These are phyloP conservation scores for Cylindrotheca fusiformis DNA, from an alignment of 108 stramenopile genomes.

Conservation along the genomic window DNA sequence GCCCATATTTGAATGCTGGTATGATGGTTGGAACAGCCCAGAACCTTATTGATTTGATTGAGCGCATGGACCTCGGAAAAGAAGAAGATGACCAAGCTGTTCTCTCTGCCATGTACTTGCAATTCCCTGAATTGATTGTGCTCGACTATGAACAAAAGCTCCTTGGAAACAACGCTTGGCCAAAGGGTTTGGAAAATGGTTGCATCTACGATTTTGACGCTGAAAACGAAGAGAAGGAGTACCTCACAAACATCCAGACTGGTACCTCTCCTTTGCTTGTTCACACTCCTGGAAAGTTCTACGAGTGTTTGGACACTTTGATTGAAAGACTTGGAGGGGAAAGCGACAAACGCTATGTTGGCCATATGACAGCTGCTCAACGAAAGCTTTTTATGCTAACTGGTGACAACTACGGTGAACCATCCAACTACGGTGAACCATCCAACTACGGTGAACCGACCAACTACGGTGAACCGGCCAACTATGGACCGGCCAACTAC, in stretches of 20 bases:
- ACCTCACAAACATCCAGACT: neutral
- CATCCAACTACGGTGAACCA: neutral
- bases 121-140: constrained; percentile 13
- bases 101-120: constrained; percentile 13
- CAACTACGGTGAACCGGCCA: neutral
- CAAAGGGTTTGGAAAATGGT: constrained; percentile 18
- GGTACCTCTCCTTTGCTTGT: constrained; percentile 17
- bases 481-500: neutral
- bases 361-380: neutral
- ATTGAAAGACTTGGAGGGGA: constrained; percentile 19
- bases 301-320: constrained; percentile 19
- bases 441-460: neutral
- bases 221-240: neutral
- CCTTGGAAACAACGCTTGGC: constrained; percentile 24
- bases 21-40: neutral
- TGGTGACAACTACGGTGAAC: neutral
- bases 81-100: constrained; percentile 28
- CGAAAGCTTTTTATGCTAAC: neutral
- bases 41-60: constrained; percentile 13
- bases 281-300: constrained; percentile 19
- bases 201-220: constrained; percentile 9
- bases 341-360: constrained; percentile 13
- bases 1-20: neutral
- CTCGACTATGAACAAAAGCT: constrained; percentile 24
- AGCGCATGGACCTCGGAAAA: constrained; percentile 9